Conservation (phyloP, 148 eudicot species). For the Limonium bicolor region DNA sequence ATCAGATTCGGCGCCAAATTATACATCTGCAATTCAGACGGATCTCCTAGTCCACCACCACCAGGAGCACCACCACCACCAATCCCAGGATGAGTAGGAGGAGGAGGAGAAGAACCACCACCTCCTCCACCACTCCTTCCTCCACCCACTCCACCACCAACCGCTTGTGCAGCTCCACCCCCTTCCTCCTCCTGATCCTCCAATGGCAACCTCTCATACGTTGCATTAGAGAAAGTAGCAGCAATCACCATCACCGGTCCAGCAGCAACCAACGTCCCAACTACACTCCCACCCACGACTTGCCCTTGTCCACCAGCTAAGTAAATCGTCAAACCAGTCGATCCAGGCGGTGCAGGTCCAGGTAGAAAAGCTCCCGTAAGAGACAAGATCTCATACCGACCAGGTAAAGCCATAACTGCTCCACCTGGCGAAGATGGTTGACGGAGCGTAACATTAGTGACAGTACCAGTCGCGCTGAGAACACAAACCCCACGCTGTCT, state of each 20-base stretch:
- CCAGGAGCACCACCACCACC: slow-evolving; percentile 10
- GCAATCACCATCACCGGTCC: slow-evolving; percentile 6
- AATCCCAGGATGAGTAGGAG: background rate
- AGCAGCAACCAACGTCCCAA: slow-evolving; percentile 2
- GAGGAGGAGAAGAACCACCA: slow-evolving; percentile 8
- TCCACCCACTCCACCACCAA: background rate
- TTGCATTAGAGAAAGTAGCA: slow-evolving; percentile 5
- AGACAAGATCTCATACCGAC: slow-evolving; percentile 5
- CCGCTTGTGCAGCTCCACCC: background rate
- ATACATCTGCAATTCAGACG: slow-evolving; percentile 17
- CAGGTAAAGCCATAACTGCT: slow-evolving; percentile 1
- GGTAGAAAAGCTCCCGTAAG: slow-evolving; percentile 7
- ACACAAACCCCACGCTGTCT: slow-evolving; percentile 7
- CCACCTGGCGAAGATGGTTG: slow-evolving; percentile 2
- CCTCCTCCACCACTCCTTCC: background rate
- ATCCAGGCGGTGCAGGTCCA: slow-evolving; percentile 4
- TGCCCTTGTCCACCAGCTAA: slow-evolving; percentile 6
- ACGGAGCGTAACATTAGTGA: slow-evolving; percentile 8
- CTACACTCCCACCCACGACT: slow-evolving; percentile 4
- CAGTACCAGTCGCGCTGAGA: slow-evolving; percentile 3
- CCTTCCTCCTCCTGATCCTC: slow-evolving; percentile 4
- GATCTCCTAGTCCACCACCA: slow-evolving; percentile 8
- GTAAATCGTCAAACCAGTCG: slow-evolving; percentile 5
- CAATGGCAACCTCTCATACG: slow-evolving; percentile 1
- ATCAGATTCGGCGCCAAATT: slow-evolving; percentile 25